Evolutionary conservation across 495 filamentous ascomycete species (phyloP), one percentile per base, ranked within the genome.

Genomic region (Diplogelasinospora grovesii): DNA sequence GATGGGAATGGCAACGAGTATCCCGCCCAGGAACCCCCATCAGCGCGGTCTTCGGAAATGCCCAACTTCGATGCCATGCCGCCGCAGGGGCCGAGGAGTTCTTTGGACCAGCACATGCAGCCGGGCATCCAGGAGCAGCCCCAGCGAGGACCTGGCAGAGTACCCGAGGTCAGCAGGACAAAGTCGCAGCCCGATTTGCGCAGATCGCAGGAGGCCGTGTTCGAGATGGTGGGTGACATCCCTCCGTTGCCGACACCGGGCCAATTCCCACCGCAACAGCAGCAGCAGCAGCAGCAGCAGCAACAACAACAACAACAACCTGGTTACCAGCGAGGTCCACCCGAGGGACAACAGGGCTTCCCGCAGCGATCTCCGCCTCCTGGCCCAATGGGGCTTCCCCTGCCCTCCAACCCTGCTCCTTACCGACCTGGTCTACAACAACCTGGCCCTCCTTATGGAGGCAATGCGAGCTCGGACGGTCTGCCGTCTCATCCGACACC

Each of bases 401-500:
- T 59, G 10, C 59, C 57, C 19, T 49, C 61, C 1, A 53, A 53
- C 2, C 64, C 59, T 1, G 47, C 40, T 7, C 63, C 59, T 4
- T 64, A 59, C 37, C 39, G 57, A 20, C 57, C 57, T 14, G 58
- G 46, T 41, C 66, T 13, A 50, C 56, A 1, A 9, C 46, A 19
- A n/a, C n/a, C n/a, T n/a, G n/a, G n/a, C n/a, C n/a, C n/a, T n/a
- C 41, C 56, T n/a, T 46, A 42, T 20, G 22, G 16, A 36, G 51
- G 51, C 13, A 48, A 54, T 24, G 34, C 57, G 18, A 56, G 53
- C 36, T 51, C 66, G 3, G 82, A 88, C 56, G 66, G 66, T n/a
- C 68, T 93, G 3, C 80, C 87, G 11, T 71, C 77, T 22, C 92
- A 95, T 56, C 88, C 90, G 8, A 66, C 71, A 4, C 92, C 92